Base-by-base conservation (phyloP, 495 filamentous ascomycete genomes). In the Hyaloscypha finlandica region DNA sequence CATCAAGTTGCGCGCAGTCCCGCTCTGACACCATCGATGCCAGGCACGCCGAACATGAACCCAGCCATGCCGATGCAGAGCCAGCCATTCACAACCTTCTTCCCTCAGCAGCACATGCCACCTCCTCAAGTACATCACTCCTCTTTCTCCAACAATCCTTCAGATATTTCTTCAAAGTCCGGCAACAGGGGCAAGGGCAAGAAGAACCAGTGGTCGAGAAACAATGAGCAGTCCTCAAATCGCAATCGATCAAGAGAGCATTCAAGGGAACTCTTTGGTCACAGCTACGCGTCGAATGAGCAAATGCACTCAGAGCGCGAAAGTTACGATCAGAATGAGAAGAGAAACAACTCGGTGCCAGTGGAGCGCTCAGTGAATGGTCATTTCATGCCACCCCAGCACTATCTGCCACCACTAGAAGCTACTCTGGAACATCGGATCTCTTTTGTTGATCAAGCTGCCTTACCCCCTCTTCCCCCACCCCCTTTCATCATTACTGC, bases 1-100 rank as follows among this genome's bases (percentile, higher is more conserved):
- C 85, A 88, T 63, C 85, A 86, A 63, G 77, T 82, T 39, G 82
- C 80, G 73, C 87, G 91, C 59, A 96, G 92, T 77, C 93, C 93
- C 5, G 89, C 88, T 9, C 76, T 90, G 20, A 78, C 86, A 56
- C 85, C 84, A 61, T 86, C 88, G 4, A 86, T 92, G 70, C 89
- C 89, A 16, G 84, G 82, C 42, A 89, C 89, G 6, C 90, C 91
- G 16, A 87, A 89, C 73, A 90, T 92, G 86, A 81, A 80, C 68
- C 82, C 79, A 48, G 77, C 84, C 22, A 83, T 81, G 72, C 77
- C 81, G 42, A 79, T 85, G 75, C 81, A 85, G 81, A 78, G 79
- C 20, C 85, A 88, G 74, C 79, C 77, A 22, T 91, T 87, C 70
- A 80, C 81, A 56, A 70, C 64, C 35, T 91, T 89, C 73, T 85